These are phyloP conservation scores for Ensete ventricosum DNA, from an alignment of 176 grass and related monocot species.

Conservation along the genomic window DNA sequence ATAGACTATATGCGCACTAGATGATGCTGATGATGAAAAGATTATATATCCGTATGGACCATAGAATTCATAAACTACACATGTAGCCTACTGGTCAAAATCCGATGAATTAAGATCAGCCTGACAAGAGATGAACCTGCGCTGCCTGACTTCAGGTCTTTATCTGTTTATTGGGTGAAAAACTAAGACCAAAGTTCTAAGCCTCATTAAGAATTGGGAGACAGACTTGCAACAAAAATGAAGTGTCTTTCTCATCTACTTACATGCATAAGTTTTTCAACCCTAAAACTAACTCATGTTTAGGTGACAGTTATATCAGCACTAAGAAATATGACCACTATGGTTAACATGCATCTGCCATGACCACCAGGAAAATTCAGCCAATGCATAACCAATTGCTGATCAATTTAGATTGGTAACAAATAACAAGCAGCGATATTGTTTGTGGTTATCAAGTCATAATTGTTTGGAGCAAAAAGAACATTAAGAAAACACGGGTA, in stretches of 20 bases:
- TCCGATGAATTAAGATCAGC: too few relatives aligned
- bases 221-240: too few relatives aligned
- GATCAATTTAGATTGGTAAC: background rate
- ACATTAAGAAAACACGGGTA: background rate
- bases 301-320: background rate
- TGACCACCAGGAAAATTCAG: background rate
- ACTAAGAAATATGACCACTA: background rate
- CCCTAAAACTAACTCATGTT: background rate
- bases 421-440: background rate
- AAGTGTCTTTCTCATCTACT: background rate
- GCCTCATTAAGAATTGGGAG: too few relatives aligned
- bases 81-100: too few relatives aligned
- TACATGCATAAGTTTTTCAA: background rate
- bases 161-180: too few relatives aligned
- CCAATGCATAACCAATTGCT: background rate
- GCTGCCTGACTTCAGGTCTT: too few relatives aligned
- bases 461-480: background rate
- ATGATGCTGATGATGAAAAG: too few relatives aligned
- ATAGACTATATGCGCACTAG: too few relatives aligned
- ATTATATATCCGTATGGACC: too few relatives aligned
- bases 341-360: background rate
- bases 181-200: too few relatives aligned
- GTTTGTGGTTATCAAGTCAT: background rate
- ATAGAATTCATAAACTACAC: too few relatives aligned
- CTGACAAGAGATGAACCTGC: too few relatives aligned